Evolutionary conservation across 257 asterid species (phyloP).

Genomic region (Buddleja alternifolia): DNA sequence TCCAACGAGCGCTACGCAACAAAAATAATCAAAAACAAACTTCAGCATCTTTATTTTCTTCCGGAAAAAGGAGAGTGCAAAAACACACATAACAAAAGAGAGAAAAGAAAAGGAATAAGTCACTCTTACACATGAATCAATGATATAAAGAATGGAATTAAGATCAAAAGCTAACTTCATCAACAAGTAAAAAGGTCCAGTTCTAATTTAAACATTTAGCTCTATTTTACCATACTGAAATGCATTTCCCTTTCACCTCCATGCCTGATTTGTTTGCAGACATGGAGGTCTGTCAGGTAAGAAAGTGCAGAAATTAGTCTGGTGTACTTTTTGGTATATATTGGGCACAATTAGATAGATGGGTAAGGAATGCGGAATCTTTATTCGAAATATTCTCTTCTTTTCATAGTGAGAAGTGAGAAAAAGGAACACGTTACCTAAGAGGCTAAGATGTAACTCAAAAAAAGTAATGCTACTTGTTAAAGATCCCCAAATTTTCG

Average conservation of each 20-base stretch:
- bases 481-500: background rate
- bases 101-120: too few species aligned
- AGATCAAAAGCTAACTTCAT: conserved; percentile 1
- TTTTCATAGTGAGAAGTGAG: background rate
- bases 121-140: conserved; percentile 12
- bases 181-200: conserved; percentile 3
- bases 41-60: conserved; percentile 16
- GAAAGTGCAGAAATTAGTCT: background rate
- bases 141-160: background rate
- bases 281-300: background rate
- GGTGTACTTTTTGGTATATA: background rate
- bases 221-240: conserved; percentile 12
- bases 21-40: conserved; percentile 21
- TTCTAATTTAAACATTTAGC: background rate
- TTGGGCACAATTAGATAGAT: background rate
- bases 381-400: background rate
- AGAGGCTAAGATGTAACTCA: background rate
- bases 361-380: background rate
- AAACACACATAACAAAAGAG: conserved; percentile 9
- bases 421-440: background rate
- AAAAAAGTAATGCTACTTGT: background rate
- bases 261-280: conserved; percentile 1
- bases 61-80: conserved; percentile 5
- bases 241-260: conserved; percentile 7
- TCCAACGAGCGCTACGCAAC: conserved; percentile 90